Conservation (phyloP, 352 stramenopile genomes). For the Pythium monospermum region DNA sequence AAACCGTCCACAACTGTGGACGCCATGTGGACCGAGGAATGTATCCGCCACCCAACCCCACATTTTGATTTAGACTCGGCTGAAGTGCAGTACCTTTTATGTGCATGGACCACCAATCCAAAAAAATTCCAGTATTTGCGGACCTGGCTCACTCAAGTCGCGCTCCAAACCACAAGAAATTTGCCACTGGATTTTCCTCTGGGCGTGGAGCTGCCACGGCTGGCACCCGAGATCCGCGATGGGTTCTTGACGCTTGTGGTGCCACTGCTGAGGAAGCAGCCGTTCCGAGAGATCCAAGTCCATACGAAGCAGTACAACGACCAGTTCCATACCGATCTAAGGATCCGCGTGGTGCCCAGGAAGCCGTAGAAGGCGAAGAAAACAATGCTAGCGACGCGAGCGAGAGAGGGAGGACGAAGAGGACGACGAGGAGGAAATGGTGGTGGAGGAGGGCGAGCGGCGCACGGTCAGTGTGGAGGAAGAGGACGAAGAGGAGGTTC, state of each 20-base stretch:
- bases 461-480: neutral
- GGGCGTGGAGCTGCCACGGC: slow-evolving; percentile 60
- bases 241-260: slow-evolving; percentile 73
- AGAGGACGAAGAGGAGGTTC: neutral
- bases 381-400: neutral
- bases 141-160: slow-evolving; percentile 58
- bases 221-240: slow-evolving; percentile 65
- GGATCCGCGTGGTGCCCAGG: slow-evolving; percentile 51
- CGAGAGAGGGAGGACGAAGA: neutral
- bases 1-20: neutral
- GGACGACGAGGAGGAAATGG: neutral
- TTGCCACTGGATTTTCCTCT: slow-evolving; percentile 51
- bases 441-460: neutral
- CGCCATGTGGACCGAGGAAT: slow-evolving; percentile 47
- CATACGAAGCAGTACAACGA: slow-evolving; percentile 63
- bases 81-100: slow-evolving; percentile 68
- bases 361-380: neutral
- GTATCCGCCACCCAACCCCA: slow-evolving; percentile 64
- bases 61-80: slow-evolving; percentile 69
- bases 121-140: slow-evolving; percentile 68
- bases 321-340: slow-evolving; percentile 52
- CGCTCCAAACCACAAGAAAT: slow-evolving; percentile 21
- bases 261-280: slow-evolving; percentile 69
- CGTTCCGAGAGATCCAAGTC: slow-evolving; percentile 52
- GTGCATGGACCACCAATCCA: slow-evolving; percentile 55